Evolutionary conservation across 495 filamentous ascomycete species (phyloP).

Genomic region (Niebla homalea): DNA sequence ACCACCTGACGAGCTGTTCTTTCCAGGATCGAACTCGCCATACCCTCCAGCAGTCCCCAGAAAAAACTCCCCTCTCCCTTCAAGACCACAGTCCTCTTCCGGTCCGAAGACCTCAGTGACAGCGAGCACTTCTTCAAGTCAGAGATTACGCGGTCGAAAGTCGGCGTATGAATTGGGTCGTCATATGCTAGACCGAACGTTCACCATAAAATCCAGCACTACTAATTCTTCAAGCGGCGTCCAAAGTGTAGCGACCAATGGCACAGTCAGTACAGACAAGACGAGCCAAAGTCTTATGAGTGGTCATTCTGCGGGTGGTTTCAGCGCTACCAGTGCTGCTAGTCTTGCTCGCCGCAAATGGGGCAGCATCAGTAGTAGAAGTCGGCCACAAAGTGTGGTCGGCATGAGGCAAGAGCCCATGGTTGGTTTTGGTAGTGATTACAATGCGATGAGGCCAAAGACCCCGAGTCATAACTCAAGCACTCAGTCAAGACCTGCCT

Average conservation of each 20-base stretch:
- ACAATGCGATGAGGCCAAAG: conserved; percentile 40
- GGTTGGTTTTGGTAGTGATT: conserved; percentile 33
- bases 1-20: conserved; percentile 25
- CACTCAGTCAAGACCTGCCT: conserved; percentile 52
- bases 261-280: conserved; percentile 56
- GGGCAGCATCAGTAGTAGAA: conserved; percentile 24
- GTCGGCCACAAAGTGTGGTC: conserved; percentile 40
- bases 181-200: conserved; percentile 56
- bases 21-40: conserved; percentile 17
- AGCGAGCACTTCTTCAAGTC: conserved; percentile 21
- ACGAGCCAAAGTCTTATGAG: conserved; percentile 88
- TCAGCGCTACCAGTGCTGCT: conserved; percentile 91
- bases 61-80: conserved; percentile 28
- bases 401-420: conserved; percentile 34
- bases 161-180: conserved; percentile 74
- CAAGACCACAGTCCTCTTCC: conserved; percentile 33
- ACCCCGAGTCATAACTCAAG: conserved; percentile 69
- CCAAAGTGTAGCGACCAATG: conserved; percentile 58
- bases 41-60: conserved; percentile 29
- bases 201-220: conserved; percentile 75
- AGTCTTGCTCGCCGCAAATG: conserved; percentile 66
- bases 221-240: conserved; percentile 60
- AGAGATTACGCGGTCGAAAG: conserved; percentile 45
- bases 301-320: conserved; percentile 73
- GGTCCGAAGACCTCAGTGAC: conserved; percentile 16